A percentile compares a stretch with the other conserved stretches of the same genome.
Conservation (phyloP, 78 protist genomes). For the Tieghemostelium lacteum region DNA sequence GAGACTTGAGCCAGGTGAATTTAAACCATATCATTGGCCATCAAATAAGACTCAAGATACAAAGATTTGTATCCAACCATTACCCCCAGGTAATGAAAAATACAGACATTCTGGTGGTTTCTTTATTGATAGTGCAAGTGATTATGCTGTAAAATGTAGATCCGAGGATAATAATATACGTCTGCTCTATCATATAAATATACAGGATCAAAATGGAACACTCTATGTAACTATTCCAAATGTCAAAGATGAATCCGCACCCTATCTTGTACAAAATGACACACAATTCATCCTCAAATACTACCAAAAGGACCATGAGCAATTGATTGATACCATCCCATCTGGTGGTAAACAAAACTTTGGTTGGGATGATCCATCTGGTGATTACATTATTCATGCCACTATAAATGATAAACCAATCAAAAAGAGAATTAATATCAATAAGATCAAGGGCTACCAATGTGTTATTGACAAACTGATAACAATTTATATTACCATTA, state of each 20-base stretch:
- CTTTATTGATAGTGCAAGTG: constrained; percentile 32
- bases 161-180: neutral
- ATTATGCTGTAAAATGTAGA: constrained; percentile 32
- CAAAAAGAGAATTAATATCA: constrained; percentile 26
- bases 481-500: constrained; percentile 30
- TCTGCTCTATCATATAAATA: neutral
- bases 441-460: constrained; percentile 60
- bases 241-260: constrained; percentile 23
- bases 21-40: constrained; percentile 66
- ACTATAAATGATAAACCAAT: constrained; percentile 44
- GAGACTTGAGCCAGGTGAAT: constrained; percentile 32
- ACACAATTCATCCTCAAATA: constrained; percentile 10
- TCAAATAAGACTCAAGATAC: constrained; percentile 1
- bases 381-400: neutral
- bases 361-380: constrained; percentile 70
- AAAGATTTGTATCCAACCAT: constrained; percentile 13
- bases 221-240: constrained; percentile 23
- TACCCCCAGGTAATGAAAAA: neutral
- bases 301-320: constrained; percentile 13
- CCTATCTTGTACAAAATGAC: constrained; percentile 48
- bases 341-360: neutral
- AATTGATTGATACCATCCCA: constrained; percentile 2
- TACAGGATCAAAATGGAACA: constrained; percentile 51
- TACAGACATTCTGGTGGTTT: constrained; percentile 44
- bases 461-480: neutral